A percentile compares a stretch with the other conserved stretches of the same genome.
Evolutionary conservation across 73 alveolate species (phyloP).

Genomic region (Stentor roeselii): DNA sequence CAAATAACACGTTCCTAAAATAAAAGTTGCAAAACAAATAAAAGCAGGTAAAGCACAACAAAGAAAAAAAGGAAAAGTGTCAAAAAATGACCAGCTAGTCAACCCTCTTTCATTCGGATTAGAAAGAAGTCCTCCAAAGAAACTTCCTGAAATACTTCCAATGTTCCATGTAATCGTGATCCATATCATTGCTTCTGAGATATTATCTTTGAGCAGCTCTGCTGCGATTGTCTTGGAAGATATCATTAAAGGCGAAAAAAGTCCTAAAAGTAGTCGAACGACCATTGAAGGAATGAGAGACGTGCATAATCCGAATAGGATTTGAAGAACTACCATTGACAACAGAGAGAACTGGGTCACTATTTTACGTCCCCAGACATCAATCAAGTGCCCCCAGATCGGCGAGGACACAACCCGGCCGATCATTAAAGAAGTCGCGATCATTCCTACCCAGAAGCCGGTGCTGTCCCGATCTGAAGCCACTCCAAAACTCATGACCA

Average conservation of each 20-base stretch:
- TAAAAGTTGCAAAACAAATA: not conserved
- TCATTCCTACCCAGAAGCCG: slow-evolving; percentile 9
- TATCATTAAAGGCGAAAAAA: not conserved
- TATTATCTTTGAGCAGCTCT: not conserved
- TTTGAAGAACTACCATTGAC: not conserved
- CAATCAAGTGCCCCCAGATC: not conserved
- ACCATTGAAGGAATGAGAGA: not conserved
- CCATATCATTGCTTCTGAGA: not conserved
- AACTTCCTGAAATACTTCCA: slow-evolving; percentile 3
- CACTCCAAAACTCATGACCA: slow-evolving; percentile 6
- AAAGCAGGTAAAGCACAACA: not conserved
- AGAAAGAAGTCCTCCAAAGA: slow-evolving; percentile 3
- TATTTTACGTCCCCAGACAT: slow-evolving; percentile 9
- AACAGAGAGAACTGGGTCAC: not conserved
- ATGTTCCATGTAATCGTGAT: not conserved
- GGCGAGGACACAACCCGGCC: slow-evolving; percentile 9
- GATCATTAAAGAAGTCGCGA: not conserved
- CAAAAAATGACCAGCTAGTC: not conserved
- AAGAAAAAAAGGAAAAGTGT: slow-evolving; percentile 3
- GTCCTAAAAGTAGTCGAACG: not conserved
- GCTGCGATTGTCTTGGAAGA: not conserved
- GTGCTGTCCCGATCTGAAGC: not conserved
- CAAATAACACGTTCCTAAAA: not conserved
- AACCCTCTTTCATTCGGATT: not conserved
- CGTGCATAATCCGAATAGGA: not conserved